phyloP scores from a whole-genome alignment of 495 filamentous ascomycete genomes.

The Penicillium longicatenatum region DNA sequence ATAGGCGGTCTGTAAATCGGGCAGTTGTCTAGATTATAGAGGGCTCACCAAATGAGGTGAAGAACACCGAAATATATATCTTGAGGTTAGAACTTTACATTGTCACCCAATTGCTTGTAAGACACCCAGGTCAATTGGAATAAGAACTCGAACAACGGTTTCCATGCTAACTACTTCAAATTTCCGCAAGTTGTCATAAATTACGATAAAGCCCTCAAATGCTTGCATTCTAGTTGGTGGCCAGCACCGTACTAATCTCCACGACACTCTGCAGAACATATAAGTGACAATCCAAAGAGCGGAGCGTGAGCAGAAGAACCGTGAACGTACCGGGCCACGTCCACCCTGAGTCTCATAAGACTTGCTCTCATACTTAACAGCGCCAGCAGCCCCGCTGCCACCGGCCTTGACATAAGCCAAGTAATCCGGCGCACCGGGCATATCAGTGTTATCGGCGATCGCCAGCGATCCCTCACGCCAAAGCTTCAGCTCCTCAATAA shows the following conservation, averaged over 20 bases:
- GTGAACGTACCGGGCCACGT: slow-evolving; percentile 17
- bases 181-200: no score
- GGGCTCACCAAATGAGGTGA: neutral
- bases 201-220: neutral
- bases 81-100: no score
- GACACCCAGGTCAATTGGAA: no score
- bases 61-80: neutral
- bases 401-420: slow-evolving; percentile 31
- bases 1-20: neutral
- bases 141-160: no score
- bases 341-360: slow-evolving; percentile 14
- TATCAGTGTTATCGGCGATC: slow-evolving; percentile 22
- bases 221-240: slow-evolving; percentile 5
- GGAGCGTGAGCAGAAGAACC: neutral
- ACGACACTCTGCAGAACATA: slow-evolving; percentile 22
- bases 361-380: slow-evolving; percentile 26
- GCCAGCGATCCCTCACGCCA: slow-evolving; percentile 24
- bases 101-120: no score
- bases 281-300: neutral
- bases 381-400: slow-evolving; percentile 17
- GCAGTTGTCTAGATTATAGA: neutral
- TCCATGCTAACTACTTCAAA: no score
- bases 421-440: slow-evolving; percentile 32
- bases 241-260: slow-evolving; percentile 23
- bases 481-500: slow-evolving; percentile 30